Base-by-base conservation (phyloP, 208 protist genomes). In the Acanthamoeba healyi region DNA sequence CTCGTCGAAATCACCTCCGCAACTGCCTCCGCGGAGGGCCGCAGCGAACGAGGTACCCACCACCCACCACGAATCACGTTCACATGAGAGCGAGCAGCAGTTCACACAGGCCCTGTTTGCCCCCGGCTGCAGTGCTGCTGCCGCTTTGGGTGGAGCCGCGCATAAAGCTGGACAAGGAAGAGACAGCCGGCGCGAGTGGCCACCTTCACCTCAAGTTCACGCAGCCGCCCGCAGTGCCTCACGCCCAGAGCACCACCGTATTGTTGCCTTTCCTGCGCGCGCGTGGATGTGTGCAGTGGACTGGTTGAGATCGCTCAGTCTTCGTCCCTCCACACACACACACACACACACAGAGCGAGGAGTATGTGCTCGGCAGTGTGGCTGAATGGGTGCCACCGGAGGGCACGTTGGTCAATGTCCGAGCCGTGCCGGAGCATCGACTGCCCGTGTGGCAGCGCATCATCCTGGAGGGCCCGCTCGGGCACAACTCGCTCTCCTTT, bases 381-480 rank as follows among this genome's bases (percentile, higher is more conserved):
- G 32, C 70, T 6, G 70, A 79, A 0, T 79, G 70, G 70, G 70
- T 79, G 70, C 70, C 70, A 9, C 36, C 70, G 9, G 70, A 79
- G 22, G 70, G 70, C 70, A 44, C 70, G 6, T 5, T 79, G 5
- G 70, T 79, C 15, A 5, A 44, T 9, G 70, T 79, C 22, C 70
- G 70, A n/a, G 70, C 40, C 10, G 70, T 79, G 70, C 38, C 32
- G 24, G 70, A 79, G 40, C 70, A 79, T n/a, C 70, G 70, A 17
- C 22, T 79, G 70, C 70, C 70, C 24, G n/a, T 79, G 9, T 79
- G 70, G 70, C 38, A 79, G 40, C 70, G 70, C 15, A 79, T 79
- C 70, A 46, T 79, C 38, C 26, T 79, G 14, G 24, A 29, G 15
- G 70, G 70, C 38, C 70, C 70, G 32, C 70, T 40, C 36, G 0